Base-by-base conservation (phyloP, 139 green algal species). In the Zygnema cylindricum region DNA sequence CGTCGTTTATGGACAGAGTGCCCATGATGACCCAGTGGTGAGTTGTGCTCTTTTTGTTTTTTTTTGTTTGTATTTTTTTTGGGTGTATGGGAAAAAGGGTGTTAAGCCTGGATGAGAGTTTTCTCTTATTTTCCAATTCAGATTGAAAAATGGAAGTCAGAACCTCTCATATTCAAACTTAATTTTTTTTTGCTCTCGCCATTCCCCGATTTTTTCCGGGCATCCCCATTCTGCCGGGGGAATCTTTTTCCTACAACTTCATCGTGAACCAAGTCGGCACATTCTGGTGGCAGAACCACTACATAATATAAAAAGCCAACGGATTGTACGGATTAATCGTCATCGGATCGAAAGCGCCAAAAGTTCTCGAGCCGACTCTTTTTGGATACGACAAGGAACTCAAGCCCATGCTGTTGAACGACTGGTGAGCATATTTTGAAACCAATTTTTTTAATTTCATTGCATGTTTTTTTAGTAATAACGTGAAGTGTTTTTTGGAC, bases 221-320 rank as follows among this genome's bases (percentile, higher is more conserved):
- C 32, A 77, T 41, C 79, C 79, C 79, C 41, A 86, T 86, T 43
- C 41, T 76, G 38, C 79, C 79, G 22, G 23, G 30, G 7, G 79
- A 77, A 2, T 39, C 36, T 1, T 76, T 75, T 1, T 39, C 43
- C 11, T 86, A 86, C 79, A 77, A 16, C 39, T 86, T 86, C 79
- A 84, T 3, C 2, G 77, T 84, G 71, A 11, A 54, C 7, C 71
- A 54, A 11, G 76, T 54, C 33, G 79, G 79, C 79, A 86, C 79
- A 2, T 86, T 76, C 79, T 76, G 38, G 79, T 86, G 39, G 32
- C 79, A 86, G 3, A 39, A 2, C 35, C 79, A 86, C 79, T 38
- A 42, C 79, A 23, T 1, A 11, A 25, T 36, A 41, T 43, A 75
- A 3, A 57, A 39, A 2, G 39, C 79, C n/a, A 69, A n/a, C n/a